Evolutionary conservation across 108 stramenopile species (phyloP).

Genomic region (Aurantiochytrium sp.): DNA sequence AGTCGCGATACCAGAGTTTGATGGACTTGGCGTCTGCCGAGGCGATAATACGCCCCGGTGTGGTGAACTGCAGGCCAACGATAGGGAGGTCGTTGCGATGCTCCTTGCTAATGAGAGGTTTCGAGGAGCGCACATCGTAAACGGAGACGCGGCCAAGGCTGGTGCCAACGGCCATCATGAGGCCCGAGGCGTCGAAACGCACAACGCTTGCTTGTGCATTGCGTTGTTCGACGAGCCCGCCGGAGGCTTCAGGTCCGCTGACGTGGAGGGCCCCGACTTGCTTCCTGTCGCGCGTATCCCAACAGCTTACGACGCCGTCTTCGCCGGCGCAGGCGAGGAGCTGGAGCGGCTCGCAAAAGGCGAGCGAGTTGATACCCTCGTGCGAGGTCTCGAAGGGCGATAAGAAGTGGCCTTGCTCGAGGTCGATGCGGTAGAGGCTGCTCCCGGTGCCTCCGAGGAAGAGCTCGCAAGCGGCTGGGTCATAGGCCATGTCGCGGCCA

Average conservation of each 20-base stretch:
- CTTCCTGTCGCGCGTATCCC: conserved; percentile 71
- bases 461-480: conserved; percentile 76
- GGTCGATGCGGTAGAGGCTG: conserved; percentile 79
- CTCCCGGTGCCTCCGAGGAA: conserved; percentile 64
- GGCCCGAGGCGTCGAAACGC: conserved; percentile 69
- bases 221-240: conserved; percentile 21
- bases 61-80: conserved; percentile 76
- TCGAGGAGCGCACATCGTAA: conserved; percentile 85
- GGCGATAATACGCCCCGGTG: conserved; percentile 61
- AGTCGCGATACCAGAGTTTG: conserved; percentile 81
- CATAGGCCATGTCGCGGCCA: conserved; percentile 86
- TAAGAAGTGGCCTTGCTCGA: conserved; percentile 88
- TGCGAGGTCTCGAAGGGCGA: conserved; percentile 60
- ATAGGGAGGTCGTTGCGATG: conserved; percentile 93
- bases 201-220: conserved; percentile 68
- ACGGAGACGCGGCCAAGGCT: conserved; percentile 74
- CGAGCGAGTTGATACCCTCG: conserved; percentile 61
- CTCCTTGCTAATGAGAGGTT: conserved; percentile 77
- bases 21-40: conserved; percentile 83
- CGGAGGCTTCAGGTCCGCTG: conserved; percentile 23
- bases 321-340: conserved; percentile 72
- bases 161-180: conserved; percentile 85
- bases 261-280: conserved; percentile 74
- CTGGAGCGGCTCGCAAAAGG: conserved; percentile 59
- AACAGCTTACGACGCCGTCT: conserved; percentile 77